These are phyloP conservation scores for Paxillus ammoniavirescens DNA, from an alignment of 768 basidiomycete genomes.

Conservation along the genomic window DNA sequence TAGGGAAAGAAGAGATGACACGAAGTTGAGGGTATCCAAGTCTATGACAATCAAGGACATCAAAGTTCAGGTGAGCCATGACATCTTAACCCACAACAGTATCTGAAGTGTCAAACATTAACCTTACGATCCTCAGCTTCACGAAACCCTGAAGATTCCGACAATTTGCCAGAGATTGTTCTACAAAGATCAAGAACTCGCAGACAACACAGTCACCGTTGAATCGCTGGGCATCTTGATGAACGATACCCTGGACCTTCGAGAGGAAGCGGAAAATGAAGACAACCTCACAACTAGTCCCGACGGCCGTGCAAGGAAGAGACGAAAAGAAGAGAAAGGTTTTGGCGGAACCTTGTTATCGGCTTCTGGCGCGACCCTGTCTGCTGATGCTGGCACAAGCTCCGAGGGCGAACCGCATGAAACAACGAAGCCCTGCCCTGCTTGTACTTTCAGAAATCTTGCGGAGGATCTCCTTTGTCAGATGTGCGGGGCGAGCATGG, in stretches of 20 bases:
- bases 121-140: constrained; percentile 43
- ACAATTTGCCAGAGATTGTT: constrained; percentile 76
- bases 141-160: constrained; percentile 61
- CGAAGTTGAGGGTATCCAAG: constrained; percentile 58
- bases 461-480: constrained; percentile 41
- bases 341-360: constrained; percentile 75
- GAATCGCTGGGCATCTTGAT: constrained; percentile 57
- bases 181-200: constrained; percentile 58
- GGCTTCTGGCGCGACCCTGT: constrained; percentile 33
- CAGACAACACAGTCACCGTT: constrained; percentile 52
- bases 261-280: constrained; percentile 58
- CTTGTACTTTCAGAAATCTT: constrained; percentile 60
- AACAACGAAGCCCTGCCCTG: constrained; percentile 43
- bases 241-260: constrained; percentile 66
- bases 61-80: constrained; percentile 59
- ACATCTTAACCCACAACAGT: background rate
- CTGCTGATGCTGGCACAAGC: constrained; percentile 31
- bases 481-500: constrained; percentile 42
- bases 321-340: constrained; percentile 57
- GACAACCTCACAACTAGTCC: constrained; percentile 54
- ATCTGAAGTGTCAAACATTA: background rate
- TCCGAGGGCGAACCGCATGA: constrained; percentile 32
- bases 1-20: constrained; percentile 48
- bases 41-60: constrained; percentile 74
- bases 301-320: constrained; percentile 38